Base-by-base conservation (phyloP, 2,329 filamentous ascomycete genomes). In the Emmonsiellopsis sp. region DNA sequence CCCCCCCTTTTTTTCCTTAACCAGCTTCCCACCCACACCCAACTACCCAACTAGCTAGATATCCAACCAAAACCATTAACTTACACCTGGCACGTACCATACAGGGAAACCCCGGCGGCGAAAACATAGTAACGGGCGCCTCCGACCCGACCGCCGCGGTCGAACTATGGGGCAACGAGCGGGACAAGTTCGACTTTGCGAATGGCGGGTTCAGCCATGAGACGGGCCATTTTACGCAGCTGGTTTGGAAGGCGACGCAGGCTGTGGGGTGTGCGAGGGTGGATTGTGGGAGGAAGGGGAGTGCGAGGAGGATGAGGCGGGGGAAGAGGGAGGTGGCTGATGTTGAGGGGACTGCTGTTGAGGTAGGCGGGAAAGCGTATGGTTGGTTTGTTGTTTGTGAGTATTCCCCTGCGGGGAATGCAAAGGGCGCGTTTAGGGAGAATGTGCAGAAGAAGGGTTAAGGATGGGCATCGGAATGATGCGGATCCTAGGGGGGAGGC, bases 91-190 rank as follows among this genome's bases (percentile, higher is more conserved):
- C 9, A 38, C 35, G 9, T 10, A 38, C 13, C 13, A 37, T 5
- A 38, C 35, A 38, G 35, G 35, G 35, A 3, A 38, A 10, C 7
- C 13, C 41, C 46, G 10, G 83, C 57, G 87, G 87, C 62, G 87
- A 91, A 70, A 91, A 90, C 68, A 76, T 91, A 3, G 85, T 85
- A 7, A 74, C 82, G 4, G 86, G 85, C 3, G 89, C 82, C 64
- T 57, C 73, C 0, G 82, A 85, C 62, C 79, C 77, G 1, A 77
- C 77, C 0, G 72, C 75, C 3, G 76, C 79, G 49, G 73, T 90
- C n/a, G 77, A 80, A 44, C 79, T 77, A 1, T 90, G 86, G 86
- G 86, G 81, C 15, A 59, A 76, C 58, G 83, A 87, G 68, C 66
- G 79, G 9, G 61, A 66, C 0, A 55, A 72, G 5, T 90, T 88